These are phyloP conservation scores for Azolla pinnata DNA, from an alignment of 75 land plant species.

Conservation along the genomic window DNA sequence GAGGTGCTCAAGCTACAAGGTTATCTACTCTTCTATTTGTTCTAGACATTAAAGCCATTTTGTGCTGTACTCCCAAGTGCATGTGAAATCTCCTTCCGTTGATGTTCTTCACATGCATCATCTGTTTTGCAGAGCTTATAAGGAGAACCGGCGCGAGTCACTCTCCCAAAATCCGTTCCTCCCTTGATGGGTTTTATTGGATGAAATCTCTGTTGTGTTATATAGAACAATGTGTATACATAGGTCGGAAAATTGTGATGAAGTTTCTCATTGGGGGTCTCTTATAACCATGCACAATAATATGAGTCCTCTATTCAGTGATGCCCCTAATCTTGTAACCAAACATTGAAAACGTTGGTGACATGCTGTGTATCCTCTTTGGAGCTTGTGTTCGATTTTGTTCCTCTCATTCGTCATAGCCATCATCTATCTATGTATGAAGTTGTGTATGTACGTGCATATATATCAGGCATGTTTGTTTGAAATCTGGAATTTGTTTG, in stretches of 20 bases:
- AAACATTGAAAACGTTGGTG: neutral
- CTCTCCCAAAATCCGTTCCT: constrained; percentile 1
- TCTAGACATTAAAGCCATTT: neutral
- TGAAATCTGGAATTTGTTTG: too few species aligned
- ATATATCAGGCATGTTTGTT: too few species aligned
- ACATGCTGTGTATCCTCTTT: too few species aligned
- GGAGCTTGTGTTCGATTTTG: too few species aligned
- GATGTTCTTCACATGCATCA: too few species aligned
- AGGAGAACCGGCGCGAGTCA: neutral
- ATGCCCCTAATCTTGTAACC: neutral
- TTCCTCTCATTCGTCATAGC: too few species aligned
- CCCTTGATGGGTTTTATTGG: neutral
- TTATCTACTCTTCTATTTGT: neutral
- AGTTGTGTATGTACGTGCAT: too few species aligned
- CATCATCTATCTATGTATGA: too few species aligned
- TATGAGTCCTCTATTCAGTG: neutral
- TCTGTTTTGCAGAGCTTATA: constrained; percentile 3
- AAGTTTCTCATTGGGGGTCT: neutral
- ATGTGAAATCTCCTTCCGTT: too few species aligned
- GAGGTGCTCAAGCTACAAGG: constrained; percentile 3
- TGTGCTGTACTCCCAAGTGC: neutral
- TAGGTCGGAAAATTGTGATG: too few species aligned
- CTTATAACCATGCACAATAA: neutral
- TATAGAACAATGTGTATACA: too few species aligned
- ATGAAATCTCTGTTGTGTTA: too few species aligned